phyloP scores from a whole-genome alignment of 2,329 filamentous ascomycete species.

The Alternaria solani region DNA sequence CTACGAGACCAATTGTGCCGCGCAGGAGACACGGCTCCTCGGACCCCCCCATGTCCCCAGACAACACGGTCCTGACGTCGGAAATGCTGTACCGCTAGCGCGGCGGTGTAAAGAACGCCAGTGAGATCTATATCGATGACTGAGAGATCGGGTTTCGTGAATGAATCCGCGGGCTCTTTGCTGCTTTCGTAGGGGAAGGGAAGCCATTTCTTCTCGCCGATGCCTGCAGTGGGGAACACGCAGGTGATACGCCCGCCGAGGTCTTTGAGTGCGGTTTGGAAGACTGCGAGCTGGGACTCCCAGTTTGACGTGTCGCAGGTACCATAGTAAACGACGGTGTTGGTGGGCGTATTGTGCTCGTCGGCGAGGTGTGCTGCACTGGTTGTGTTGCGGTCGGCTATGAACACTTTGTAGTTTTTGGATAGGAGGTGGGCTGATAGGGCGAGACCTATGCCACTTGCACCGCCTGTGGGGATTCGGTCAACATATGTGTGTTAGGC shows the following conservation, averaged over 20 bases:
- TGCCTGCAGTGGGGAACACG: conserved; percentile 53
- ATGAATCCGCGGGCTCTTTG: conserved; percentile 31
- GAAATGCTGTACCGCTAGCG: conserved; percentile 56
- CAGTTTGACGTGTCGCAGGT: conserved; percentile 47
- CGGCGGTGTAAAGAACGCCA: conserved; percentile 54
- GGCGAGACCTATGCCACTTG: conserved; percentile 48
- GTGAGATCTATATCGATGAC: conserved; percentile 54
- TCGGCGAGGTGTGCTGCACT: conserved; percentile 36
- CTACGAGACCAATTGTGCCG: conserved; percentile 50
- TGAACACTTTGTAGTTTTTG: conserved; percentile 58
- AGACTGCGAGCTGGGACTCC: conserved; percentile 50
- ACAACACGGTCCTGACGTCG: conserved; percentile 47
- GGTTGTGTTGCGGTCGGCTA: conserved; percentile 52
- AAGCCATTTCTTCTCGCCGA: conserved; percentile 53
- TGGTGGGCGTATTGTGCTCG: conserved; percentile 18
- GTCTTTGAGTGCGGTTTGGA: conserved; percentile 44
- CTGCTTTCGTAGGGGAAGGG: conserved; percentile 20
- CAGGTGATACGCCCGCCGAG: conserved; percentile 52
- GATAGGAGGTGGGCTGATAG: conserved; percentile 40
- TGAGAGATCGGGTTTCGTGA: conserved; percentile 51
- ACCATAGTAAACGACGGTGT: conserved; percentile 28
- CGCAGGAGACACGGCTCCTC: conserved; percentile 14
- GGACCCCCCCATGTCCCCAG: conserved; percentile 33
- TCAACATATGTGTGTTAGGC: background rate
- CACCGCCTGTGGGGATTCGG: conserved; percentile 23